Percentiles rank a stretch among this genome's conserved stretches.
phyloP scores from a whole-genome alignment of 2,329 filamentous ascomycete genomes.

The Dothideomycetidae sp. region DNA sequence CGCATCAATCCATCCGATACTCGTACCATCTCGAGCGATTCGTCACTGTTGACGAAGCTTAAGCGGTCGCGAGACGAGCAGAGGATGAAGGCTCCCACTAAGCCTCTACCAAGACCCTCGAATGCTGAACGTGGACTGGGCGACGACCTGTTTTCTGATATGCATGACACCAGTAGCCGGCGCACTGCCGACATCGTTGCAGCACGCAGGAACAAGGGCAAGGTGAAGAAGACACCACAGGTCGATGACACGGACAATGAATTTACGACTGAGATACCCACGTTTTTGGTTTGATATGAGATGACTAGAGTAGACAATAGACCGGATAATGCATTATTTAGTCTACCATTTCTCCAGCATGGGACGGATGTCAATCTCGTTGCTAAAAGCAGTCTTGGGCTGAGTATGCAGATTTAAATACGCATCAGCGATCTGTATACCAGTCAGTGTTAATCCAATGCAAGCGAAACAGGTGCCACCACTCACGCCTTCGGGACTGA shows the following conservation, averaged over 20 bases:
- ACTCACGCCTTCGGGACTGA: constrained; percentile 59
- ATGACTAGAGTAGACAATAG: constrained; percentile 1
- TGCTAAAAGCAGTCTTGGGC: constrained; percentile 62
- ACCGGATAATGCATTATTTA: not conserved
- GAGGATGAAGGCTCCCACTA: no score
- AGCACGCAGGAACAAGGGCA: constrained; percentile 21
- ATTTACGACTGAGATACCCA: constrained; percentile 26
- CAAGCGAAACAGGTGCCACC: not conserved
- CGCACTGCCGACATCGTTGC: constrained; percentile 10
- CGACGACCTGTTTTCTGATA: constrained; percentile 2
- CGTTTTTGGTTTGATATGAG: constrained; percentile 27
- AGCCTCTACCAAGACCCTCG: not conserved
- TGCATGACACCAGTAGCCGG: not conserved
- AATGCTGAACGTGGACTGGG: not conserved
- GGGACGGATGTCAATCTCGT: constrained; percentile 67
- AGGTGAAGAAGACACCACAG: constrained; percentile 17
- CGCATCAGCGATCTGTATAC: constrained; percentile 61
- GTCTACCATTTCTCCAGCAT: constrained; percentile 68
- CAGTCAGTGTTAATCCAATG: constrained; percentile 9
- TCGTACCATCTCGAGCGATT: not conserved
- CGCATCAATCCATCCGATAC: not conserved
- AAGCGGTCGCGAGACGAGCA: not conserved
- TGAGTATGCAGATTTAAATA: constrained; percentile 80
- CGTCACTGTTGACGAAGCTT: no score
- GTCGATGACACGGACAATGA: constrained; percentile 18